phyloP scores from a whole-genome alignment of 345 rosid species.

The Rhizophora mangle region DNA sequence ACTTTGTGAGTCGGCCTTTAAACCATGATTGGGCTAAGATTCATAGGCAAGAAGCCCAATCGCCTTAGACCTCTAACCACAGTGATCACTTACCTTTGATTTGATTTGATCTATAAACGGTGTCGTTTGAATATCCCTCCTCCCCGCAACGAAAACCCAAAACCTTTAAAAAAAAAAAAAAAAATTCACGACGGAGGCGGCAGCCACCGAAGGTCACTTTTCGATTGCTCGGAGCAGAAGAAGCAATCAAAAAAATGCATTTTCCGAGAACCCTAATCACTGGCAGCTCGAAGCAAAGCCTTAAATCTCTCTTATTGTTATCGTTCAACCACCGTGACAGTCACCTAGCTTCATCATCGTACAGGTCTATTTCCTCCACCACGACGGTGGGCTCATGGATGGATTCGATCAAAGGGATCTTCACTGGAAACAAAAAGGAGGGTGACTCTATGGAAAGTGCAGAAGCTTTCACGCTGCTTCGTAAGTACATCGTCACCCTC shows the following conservation, averaged over 20 bases:
- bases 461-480: slow-evolving; percentile 68
- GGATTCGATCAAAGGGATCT: slow-evolving; percentile 76
- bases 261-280: background rate
- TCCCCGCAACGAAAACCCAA: no score
- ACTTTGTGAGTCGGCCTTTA: no score
- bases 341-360: slow-evolving; percentile 30
- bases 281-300: slow-evolving; percentile 1
- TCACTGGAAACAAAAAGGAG: slow-evolving; percentile 58
- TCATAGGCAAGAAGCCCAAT: no score
- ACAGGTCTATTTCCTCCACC: slow-evolving; percentile 55
- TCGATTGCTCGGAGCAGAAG: background rate
- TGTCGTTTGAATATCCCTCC: no score
- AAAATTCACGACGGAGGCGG: no score
- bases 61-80: no score
- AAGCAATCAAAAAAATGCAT: background rate
- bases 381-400: slow-evolving; percentile 60
- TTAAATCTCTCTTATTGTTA: background rate
- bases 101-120: no score
- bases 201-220: background rate
- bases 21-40: no score
- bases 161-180: no score
- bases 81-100: no score
- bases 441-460: slow-evolving; percentile 35
- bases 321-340: slow-evolving; percentile 1
- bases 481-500: slow-evolving; percentile 35